A percentile compares a stretch with the other conserved stretches of the same genome.
phyloP scores from a whole-genome alignment of 2,329 filamentous ascomycete genomes.

The Atkinsonella texensis region DNA sequence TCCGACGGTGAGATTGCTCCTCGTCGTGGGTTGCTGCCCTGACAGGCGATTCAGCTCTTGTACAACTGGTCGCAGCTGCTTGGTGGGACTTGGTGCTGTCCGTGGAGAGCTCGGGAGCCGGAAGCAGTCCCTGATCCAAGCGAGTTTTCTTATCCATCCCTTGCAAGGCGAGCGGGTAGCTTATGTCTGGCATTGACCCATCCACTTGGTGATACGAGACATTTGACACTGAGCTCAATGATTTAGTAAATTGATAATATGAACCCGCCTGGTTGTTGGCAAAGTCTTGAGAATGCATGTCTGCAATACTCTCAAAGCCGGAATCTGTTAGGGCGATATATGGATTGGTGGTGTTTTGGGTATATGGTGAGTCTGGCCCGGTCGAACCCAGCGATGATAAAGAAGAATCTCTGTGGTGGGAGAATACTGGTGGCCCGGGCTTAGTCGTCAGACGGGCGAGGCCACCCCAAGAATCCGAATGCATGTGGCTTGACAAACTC shows the following conservation, averaged over 20 bases:
- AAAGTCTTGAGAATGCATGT: conserved; percentile 22
- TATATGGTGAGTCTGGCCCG: conserved; percentile 48
- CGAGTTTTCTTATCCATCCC: conserved; percentile 24
- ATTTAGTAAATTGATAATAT: conserved; percentile 36
- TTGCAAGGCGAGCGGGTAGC: conserved; percentile 28
- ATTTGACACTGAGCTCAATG: conserved; percentile 25
- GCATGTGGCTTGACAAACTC: conserved; percentile 22
- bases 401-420: conserved; percentile 49
- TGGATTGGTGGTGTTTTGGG: conserved; percentile 41
- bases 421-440: conserved; percentile 14
- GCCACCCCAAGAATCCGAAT: conserved; percentile 29
- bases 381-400: conserved; percentile 48
- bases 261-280: conserved; percentile 20
- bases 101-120: conserved; percentile 32
- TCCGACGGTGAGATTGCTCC: conserved; percentile 35
- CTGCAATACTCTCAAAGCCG: conserved; percentile 32
- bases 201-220: conserved; percentile 29
- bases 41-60: conserved; percentile 46
- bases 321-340: conserved; percentile 44
- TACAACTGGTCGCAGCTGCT: conserved; percentile 44
- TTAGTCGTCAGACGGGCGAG: conserved; percentile 26
- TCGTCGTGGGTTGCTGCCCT: conserved; percentile 41
- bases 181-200: conserved; percentile 24
- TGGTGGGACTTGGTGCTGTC: conserved; percentile 34
- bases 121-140: conserved; percentile 30